Conservation (phyloP, 2,329 filamentous ascomycete species). For the Blumeriella jaapii region DNA sequence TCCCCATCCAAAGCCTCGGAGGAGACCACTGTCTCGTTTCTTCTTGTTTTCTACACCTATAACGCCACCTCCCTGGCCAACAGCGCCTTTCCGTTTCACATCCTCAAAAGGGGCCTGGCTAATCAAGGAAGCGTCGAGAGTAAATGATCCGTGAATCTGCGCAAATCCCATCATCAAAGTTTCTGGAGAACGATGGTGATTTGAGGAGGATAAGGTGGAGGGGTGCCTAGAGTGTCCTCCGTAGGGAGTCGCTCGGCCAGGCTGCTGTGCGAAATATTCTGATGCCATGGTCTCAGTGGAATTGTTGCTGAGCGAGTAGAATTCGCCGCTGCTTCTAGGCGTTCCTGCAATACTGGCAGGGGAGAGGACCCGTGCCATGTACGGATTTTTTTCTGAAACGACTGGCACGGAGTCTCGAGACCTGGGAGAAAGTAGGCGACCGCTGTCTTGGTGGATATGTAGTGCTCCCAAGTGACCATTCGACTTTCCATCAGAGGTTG, state of each 20-base stretch:
- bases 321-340: conserved; percentile 83
- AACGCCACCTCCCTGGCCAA: conserved; percentile 79
- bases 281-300: conserved; percentile 89
- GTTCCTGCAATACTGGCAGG: conserved; percentile 68
- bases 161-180: conserved; percentile 96
- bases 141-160: conserved; percentile 86
- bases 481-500: conserved; percentile 17
- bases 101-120: conserved; percentile 87
- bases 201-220: conserved; percentile 32
- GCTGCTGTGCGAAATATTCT: conserved; percentile 59
- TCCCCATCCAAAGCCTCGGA: conserved; percentile 79
- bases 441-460: conserved; percentile 9
- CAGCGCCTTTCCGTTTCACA: conserved; percentile 86
- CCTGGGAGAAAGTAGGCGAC: conserved; percentile 21
- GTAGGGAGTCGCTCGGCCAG: conserved; percentile 34
- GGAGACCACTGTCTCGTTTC: conserved; percentile 67
- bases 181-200: conserved; percentile 48
- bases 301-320: conserved; percentile 90
- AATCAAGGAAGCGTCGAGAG: conserved; percentile 79
- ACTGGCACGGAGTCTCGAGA: conserved; percentile 30
- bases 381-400: conserved; percentile 46
- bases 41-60: conserved; percentile 66
- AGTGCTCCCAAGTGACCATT: conserved; percentile 6
- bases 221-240: conserved; percentile 29
- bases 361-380: conserved; percentile 58